Base-by-base conservation (phyloP, 495 filamentous ascomycete genomes). In the Clavariopsis aquatica region DNA sequence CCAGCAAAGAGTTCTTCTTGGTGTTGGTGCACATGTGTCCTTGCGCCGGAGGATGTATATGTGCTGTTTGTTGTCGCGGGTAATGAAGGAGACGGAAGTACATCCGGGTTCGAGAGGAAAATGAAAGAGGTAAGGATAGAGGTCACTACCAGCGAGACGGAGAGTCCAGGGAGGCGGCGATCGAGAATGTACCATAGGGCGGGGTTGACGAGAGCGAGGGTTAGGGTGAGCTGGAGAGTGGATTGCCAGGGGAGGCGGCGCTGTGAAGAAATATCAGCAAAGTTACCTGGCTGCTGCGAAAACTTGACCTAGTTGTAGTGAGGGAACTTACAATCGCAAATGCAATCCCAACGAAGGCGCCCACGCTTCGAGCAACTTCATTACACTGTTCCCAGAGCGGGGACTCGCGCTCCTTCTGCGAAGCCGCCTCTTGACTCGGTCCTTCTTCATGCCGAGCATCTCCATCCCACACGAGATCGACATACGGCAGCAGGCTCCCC, bases 151-250 rank as follows among this genome's bases (percentile, higher is more conserved):
- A 84, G 77, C 0, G 89, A 89, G 46, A 96, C 78, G 43, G 92
- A 63, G 73, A 96, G 91, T 19, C 94, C 94, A 15, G 90, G 82
- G 69, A 84, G 86, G 24, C 91, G 92, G 46, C 93, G 89, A 78
- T 98, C 94, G 70, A 98, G 86, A 24, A 98, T 80, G 73, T 95
- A 98, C 94, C 94, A 98, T 24, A 98, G 80, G 23, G 93, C 90
- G 2, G 94, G 93, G 71, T 98, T 98, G 5, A 87, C 91, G 56
- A 98, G 86, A 2, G 93, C 90, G 9, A 98, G 86, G 0, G 93
- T 95, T 5, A 96, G 72, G 2, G 94, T 96, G 51, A 93, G 87
- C 76, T 98, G 94, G 8, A 95, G 85, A 4, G 91, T 96, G 28
- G 94, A 97, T 72, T 93, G 81, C 94, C 94, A 98, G 13, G 91